Evolutionary conservation across 768 basidiomycete species (phyloP).

Genomic region (Mycena alexandri): DNA sequence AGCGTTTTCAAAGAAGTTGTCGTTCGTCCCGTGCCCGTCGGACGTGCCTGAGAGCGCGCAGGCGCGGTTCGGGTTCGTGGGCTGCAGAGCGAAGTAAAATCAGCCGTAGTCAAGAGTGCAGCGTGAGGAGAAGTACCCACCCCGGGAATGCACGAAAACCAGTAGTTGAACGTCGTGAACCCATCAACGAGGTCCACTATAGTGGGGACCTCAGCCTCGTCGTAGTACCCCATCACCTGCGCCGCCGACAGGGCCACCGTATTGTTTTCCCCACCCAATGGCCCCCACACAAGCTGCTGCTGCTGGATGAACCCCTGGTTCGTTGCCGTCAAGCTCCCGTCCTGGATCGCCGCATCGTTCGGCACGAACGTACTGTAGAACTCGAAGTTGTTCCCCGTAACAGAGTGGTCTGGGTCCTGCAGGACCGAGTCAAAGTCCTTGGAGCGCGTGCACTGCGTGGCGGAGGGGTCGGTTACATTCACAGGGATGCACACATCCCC

Average conservation of each 20-base stretch:
- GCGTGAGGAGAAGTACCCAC: conserved; percentile 10
- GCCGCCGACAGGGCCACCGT: conserved; percentile 39
- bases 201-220: conserved; percentile 41
- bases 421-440: conserved; percentile 39
- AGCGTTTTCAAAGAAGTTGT: conserved; percentile 38
- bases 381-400: conserved; percentile 44
- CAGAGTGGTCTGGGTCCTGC: conserved; percentile 43
- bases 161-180: conserved; percentile 47
- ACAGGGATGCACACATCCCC: conserved; percentile 42
- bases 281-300: conserved; percentile 37
- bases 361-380: conserved; percentile 43
- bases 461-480: conserved; percentile 35
- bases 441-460: conserved; percentile 38
- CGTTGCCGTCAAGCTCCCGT: conserved; percentile 24
- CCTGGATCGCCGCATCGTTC: conserved; percentile 35
- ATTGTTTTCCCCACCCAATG: neutral
- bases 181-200: conserved; percentile 41
- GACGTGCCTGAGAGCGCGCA: conserved; percentile 47
- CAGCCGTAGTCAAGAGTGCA: neutral
- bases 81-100: conserved; percentile 22
- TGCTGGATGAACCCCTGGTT: conserved; percentile 45
- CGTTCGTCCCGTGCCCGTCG: conserved; percentile 46
- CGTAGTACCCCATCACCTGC: conserved; percentile 45
- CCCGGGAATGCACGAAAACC: conserved; percentile 48
- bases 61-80: conserved; percentile 49